phyloP scores from a whole-genome alignment of 1,284 basidiomycete genomes.

The Trichosporon coremiiforme region DNA sequence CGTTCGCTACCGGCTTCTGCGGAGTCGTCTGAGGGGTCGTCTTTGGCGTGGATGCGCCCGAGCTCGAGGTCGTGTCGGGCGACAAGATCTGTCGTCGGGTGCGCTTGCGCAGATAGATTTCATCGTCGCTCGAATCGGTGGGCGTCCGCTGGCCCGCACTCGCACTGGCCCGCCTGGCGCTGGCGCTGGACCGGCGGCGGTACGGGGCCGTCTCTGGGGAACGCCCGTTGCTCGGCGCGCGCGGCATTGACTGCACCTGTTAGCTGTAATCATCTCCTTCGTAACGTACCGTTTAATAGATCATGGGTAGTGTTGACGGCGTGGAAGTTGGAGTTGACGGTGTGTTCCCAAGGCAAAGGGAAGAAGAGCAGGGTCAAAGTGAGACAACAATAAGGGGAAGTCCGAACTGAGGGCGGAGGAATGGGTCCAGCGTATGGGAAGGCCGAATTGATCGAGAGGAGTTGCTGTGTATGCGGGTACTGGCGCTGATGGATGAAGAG shows the following conservation, averaged over 20 bases:
- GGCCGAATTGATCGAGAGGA: background rate
- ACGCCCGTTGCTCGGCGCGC: slow-evolving; percentile 18
- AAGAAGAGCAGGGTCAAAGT: slow-evolving; percentile 6
- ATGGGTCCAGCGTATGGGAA: background rate
- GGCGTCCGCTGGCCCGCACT: background rate
- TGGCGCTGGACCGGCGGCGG: background rate
- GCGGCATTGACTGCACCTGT: slow-evolving; percentile 12
- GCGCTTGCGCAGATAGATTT: background rate
- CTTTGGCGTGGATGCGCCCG: slow-evolving; percentile 2
- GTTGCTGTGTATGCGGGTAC: background rate
- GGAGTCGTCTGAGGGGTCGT: background rate
- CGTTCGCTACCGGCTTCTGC: background rate
- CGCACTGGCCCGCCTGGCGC: background rate
- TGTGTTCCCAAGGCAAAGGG: background rate
- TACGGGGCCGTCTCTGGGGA: background rate
- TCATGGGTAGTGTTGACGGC: slow-evolving; percentile 16
- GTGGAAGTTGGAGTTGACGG: slow-evolving; percentile 11
- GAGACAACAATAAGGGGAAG: slow-evolving; percentile 4
- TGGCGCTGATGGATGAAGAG: background rate
- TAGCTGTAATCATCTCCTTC: background rate
- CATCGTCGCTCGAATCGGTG: slow-evolving; percentile 15
- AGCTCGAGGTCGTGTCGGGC: background rate
- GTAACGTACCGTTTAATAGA: background rate
- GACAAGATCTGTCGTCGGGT: slow-evolving; percentile 3
- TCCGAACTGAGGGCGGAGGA: background rate